phyloP scores from a whole-genome alignment of 2,329 filamentous ascomycete species.

The Sodiomyces alkalinus region DNA sequence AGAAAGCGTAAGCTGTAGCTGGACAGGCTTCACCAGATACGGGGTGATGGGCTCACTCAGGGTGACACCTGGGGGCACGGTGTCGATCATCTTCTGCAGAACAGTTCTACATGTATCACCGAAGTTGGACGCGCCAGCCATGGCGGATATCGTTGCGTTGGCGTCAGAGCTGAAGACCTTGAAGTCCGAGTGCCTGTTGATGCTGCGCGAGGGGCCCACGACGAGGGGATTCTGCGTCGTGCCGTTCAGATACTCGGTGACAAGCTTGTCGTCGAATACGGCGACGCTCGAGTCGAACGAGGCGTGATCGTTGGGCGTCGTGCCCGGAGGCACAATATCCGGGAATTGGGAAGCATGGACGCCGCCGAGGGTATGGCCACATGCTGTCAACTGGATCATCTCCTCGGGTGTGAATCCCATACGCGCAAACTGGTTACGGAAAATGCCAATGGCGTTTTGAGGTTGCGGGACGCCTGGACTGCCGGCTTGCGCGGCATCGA shows the following conservation, averaged over 20 bases:
- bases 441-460: slow-evolving; percentile 35
- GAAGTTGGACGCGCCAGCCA: slow-evolving; percentile 30
- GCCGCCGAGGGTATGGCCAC: slow-evolving; percentile 45
- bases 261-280: slow-evolving; percentile 39
- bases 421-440: slow-evolving; percentile 37
- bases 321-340: slow-evolving; percentile 30
- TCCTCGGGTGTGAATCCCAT: slow-evolving; percentile 41
- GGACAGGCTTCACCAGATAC: slow-evolving; percentile 44
- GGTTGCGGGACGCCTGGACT: slow-evolving; percentile 38
- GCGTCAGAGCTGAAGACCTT: slow-evolving; percentile 38
- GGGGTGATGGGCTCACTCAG: slow-evolving; percentile 37
- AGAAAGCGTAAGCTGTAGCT: slow-evolving; percentile 37
- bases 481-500: slow-evolving; percentile 35
- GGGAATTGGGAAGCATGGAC: slow-evolving; percentile 40
- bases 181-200: slow-evolving; percentile 35
- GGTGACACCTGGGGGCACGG: slow-evolving; percentile 33
- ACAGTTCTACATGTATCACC: slow-evolving; percentile 31
- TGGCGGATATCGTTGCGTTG: slow-evolving; percentile 35
- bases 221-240: slow-evolving; percentile 40
- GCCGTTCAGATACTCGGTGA: slow-evolving; percentile 39
- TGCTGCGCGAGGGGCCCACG: slow-evolving; percentile 29
- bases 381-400: slow-evolving; percentile 46
- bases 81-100: slow-evolving; percentile 46
- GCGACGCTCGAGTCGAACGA: slow-evolving; percentile 31
- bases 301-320: slow-evolving; percentile 25